phyloP scores from a whole-genome alignment of 768 basidiomycete genomes.

The Lactifluus subvellereus region DNA sequence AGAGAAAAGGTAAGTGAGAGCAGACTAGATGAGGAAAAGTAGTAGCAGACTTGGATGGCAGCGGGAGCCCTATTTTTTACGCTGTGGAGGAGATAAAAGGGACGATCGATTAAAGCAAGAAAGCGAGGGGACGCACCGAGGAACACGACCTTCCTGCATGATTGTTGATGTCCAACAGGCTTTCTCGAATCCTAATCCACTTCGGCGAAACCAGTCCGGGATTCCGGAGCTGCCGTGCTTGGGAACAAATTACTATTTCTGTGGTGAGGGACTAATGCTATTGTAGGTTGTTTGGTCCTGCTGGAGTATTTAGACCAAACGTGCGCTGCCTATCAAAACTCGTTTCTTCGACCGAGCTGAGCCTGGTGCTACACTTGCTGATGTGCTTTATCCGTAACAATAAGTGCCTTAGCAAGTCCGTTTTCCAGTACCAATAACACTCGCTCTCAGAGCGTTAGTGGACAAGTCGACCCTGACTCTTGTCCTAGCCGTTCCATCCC shows the following conservation, averaged over 20 bases:
- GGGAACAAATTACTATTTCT: background rate
- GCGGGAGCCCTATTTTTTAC: constrained; percentile 97
- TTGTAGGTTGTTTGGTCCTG: constrained; percentile 20
- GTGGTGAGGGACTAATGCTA: constrained; percentile 19
- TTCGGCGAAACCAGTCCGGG: background rate
- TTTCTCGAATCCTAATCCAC: background rate
- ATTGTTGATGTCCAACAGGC: background rate
- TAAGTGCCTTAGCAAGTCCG: constrained; percentile 20
- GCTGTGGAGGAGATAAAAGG: constrained; percentile 34
- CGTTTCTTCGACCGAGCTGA: constrained; percentile 9
- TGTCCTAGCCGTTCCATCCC: constrained; percentile 21
- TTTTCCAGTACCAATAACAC: constrained; percentile 25
- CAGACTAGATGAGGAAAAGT: background rate
- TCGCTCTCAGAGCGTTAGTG: constrained; percentile 25
- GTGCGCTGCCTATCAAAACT: constrained; percentile 9
- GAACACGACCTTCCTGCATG: constrained; percentile 81
- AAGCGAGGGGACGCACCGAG: constrained; percentile 42
- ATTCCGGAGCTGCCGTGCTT: background rate
- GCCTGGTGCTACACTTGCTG: constrained; percentile 21
- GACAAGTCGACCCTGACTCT: constrained; percentile 22
- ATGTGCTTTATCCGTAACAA: constrained; percentile 22
- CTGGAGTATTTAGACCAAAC: constrained; percentile 19
- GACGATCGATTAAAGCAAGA: background rate
- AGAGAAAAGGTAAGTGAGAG: constrained; percentile 18
- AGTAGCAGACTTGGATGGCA: constrained; percentile 67